Evolutionary conservation across 129 eudicot species (phyloP).

Genomic region (Logfia minima): DNA sequence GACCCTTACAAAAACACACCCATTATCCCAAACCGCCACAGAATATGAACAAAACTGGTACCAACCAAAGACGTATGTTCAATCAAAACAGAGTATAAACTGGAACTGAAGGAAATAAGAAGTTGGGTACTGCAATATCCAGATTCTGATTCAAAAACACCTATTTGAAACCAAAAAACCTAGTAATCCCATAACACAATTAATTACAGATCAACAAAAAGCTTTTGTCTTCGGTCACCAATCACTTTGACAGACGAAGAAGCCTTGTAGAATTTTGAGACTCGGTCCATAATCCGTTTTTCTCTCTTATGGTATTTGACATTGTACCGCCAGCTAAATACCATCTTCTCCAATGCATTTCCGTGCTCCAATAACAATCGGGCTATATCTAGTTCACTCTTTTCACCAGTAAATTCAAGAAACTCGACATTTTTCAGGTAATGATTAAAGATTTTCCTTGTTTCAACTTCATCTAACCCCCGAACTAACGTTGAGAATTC

Average conservation of each 20-base stretch:
- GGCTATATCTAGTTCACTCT: background rate
- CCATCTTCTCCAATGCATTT: background rate
- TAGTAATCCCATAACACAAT: background rate
- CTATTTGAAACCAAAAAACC: background rate
- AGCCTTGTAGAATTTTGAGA: background rate
- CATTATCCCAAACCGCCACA: too few species aligned
- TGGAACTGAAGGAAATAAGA: background rate
- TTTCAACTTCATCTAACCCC: background rate
- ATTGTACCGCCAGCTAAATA: background rate
- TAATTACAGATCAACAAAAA: conserved; percentile 8
- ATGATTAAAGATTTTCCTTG: background rate
- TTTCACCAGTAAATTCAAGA: background rate
- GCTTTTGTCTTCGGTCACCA: background rate
- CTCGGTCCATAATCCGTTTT: background rate
- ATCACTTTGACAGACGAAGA: background rate
- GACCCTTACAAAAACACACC: too few species aligned
- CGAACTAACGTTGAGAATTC: background rate
- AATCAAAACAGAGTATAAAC: background rate
- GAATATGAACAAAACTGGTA: background rate
- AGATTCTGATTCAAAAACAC: background rate
- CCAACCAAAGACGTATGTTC: background rate
- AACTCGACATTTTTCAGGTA: background rate
- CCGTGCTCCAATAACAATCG: background rate
- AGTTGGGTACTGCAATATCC: background rate
- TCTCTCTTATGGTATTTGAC: background rate